A percentile compares a stretch with the other conserved stretches of the same genome.
Evolutionary conservation across 192 early-diverging fungal genomes (phyloP).

Genomic region (Coemansia sp.): DNA sequence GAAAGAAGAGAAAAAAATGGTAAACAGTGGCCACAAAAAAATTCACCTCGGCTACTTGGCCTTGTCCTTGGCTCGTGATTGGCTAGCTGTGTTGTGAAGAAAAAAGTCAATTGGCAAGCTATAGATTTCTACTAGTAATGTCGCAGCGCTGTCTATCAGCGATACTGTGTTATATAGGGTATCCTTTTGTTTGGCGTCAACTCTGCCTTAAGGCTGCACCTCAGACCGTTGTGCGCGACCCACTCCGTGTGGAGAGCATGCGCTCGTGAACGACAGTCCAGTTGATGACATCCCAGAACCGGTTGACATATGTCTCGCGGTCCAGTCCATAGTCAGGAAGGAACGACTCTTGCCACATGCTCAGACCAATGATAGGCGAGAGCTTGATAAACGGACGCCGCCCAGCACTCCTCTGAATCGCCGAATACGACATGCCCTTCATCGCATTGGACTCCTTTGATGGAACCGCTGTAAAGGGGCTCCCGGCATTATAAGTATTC

Average conservation of each 20-base stretch:
- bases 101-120: neutral
- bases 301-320: slow-evolving; percentile 35
- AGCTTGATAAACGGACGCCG: slow-evolving; percentile 29
- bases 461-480: slow-evolving; percentile 43
- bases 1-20: neutral
- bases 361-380: slow-evolving; percentile 45
- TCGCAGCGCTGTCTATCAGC: neutral
- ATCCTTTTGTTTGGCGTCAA: neutral
- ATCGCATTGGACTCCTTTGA: slow-evolving; percentile 7
- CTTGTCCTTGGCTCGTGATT: too few species aligned
- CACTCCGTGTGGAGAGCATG: slow-evolving; percentile 17
- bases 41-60: too few species aligned
- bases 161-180: neutral
- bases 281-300: slow-evolving; percentile 54
- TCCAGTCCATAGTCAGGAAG: slow-evolving; percentile 51
- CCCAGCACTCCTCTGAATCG: slow-evolving; percentile 18
- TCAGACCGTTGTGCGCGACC: neutral
- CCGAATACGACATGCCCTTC: slow-evolving; percentile 24
- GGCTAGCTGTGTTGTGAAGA: neutral
- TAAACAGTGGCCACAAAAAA: neutral
- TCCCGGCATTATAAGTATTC: slow-evolving; percentile 50
- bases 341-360: slow-evolving; percentile 57
- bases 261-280: slow-evolving; percentile 51
- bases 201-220: neutral
- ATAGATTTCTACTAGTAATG: neutral